These are phyloP conservation scores for Strobilomyces dryophilus DNA, from an alignment of 768 basidiomycete genomes.

Conservation along the genomic window DNA sequence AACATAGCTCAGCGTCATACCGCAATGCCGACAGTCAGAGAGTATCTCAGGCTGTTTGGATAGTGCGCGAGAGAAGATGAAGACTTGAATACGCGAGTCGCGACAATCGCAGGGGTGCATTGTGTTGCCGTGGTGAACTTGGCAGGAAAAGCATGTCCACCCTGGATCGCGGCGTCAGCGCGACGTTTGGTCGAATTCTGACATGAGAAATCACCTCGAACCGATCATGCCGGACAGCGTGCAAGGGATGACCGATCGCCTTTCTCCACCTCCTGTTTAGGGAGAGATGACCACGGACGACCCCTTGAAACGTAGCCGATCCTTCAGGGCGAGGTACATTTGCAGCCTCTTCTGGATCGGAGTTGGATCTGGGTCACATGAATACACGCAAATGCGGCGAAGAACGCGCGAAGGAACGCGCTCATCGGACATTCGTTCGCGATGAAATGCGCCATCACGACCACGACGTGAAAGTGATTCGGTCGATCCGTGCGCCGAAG, in stretches of 20 bases:
- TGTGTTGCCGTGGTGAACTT: constrained; percentile 33
- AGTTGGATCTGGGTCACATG: constrained; percentile 7
- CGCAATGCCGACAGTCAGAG: constrained; percentile 35
- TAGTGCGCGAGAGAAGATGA: constrained; percentile 25
- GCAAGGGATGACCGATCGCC: constrained; percentile 40
- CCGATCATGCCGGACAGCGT: constrained; percentile 27
- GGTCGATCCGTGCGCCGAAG: constrained; percentile 38
- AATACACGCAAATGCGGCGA: constrained; percentile 35
- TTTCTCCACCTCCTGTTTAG: constrained; percentile 42
- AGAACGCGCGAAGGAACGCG: constrained; percentile 40
- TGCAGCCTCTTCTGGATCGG: constrained; percentile 36
- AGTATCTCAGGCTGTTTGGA: constrained; percentile 33
- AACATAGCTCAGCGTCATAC: constrained; percentile 33
- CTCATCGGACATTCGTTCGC: constrained; percentile 47
- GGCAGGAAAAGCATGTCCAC: constrained; percentile 51
- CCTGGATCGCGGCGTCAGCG: constrained; percentile 29
- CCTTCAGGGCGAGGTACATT: constrained; percentile 39
- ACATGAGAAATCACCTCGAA: constrained; percentile 37
- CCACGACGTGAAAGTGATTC: constrained; percentile 38
- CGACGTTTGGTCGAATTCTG: too few species aligned
- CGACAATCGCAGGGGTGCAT: constrained; percentile 40
- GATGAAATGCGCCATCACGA: constrained; percentile 46
- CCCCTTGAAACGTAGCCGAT: constrained; percentile 29
- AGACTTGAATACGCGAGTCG: constrained; percentile 25
- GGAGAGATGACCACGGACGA: constrained; percentile 29